Conservation (phyloP, 345 rosid genomes). For the Eucalyptus tenuipes region DNA sequence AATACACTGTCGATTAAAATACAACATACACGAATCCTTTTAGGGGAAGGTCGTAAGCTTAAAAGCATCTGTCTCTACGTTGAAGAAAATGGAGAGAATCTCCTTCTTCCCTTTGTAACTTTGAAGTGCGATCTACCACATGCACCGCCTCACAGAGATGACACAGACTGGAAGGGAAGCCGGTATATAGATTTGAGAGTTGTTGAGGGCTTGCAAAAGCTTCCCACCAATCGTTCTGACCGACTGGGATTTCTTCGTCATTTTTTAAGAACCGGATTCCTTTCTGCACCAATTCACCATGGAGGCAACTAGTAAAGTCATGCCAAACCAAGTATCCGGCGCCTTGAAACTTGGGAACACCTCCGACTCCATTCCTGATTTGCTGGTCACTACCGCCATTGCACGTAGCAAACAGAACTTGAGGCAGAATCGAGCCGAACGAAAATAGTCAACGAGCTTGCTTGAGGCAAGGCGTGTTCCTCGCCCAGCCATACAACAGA, state of each 20-base stretch:
- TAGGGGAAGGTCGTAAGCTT: not conserved
- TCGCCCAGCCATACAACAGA: not conserved
- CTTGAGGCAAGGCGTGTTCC: not conserved
- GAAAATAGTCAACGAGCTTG: not conserved
- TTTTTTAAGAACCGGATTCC: not conserved
- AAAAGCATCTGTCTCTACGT: not conserved
- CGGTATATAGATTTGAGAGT: not conserved
- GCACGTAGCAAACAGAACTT: not conserved
- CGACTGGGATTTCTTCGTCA: not conserved
- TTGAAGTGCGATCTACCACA: not conserved
- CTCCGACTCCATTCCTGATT: not conserved
- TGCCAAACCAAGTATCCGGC: not conserved
- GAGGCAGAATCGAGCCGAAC: not conserved
- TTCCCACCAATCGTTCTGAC: not conserved
- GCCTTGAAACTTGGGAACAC: not conserved
- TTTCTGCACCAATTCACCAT: not conserved
- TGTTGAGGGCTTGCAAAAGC: not conserved
- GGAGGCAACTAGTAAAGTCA: not conserved
- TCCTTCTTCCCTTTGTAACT: not conserved
- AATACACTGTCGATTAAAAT: not conserved
- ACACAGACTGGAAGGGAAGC: not conserved
- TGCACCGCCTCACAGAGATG: not conserved
- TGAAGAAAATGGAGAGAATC: not conserved
- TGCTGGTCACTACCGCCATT: not conserved
- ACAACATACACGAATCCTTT: not conserved